Percentiles rank a stretch among this genome's conserved stretches.
Conservation (phyloP, 139 green algal genomes). For the Tetraselmis chui region DNA sequence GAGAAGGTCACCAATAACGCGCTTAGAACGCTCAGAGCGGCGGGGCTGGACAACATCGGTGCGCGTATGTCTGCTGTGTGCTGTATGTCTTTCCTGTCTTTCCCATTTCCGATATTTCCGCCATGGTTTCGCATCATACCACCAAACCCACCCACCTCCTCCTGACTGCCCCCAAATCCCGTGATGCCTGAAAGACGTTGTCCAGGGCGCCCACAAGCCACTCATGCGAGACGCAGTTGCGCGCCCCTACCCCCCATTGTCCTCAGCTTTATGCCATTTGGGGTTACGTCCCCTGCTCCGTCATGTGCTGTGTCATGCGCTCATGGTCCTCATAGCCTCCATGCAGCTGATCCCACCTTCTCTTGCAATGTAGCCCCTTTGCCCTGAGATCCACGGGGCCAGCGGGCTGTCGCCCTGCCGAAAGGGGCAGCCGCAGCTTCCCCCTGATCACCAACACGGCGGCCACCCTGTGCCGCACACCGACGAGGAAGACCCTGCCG, state of each 20-base stretch:
- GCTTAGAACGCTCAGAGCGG: slow-evolving; percentile 54
- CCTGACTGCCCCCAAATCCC: too few species aligned
- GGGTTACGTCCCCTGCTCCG: too few species aligned
- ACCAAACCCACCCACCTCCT: too few species aligned
- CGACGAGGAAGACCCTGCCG: slow-evolving; percentile 24
- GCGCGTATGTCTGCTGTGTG: too few species aligned
- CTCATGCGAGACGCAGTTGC: slow-evolving; percentile 50
- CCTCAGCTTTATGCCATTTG: too few species aligned
- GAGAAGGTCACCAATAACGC: slow-evolving; percentile 83
- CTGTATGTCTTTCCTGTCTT: slow-evolving; percentile 8
- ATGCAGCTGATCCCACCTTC: too few species aligned
- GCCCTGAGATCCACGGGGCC: slow-evolving; percentile 90
- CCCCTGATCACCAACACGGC: neutral
- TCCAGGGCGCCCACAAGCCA: slow-evolving; percentile 58
- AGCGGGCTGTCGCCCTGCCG: slow-evolving; percentile 46
- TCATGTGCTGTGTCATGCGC: too few species aligned
- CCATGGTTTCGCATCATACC: neutral
- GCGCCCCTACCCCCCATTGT: neutral
- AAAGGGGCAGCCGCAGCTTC: slow-evolving; percentile 3
- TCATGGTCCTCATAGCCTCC: too few species aligned
- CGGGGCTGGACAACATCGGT: slow-evolving; percentile 58
- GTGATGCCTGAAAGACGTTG: slow-evolving; percentile 46
- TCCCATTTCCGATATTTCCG: neutral
- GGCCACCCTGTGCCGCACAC: neutral
- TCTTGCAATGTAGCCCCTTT: slow-evolving; percentile 37